Base-by-base conservation (phyloP, 768 basidiomycete species). In the Russula sp. region DNA sequence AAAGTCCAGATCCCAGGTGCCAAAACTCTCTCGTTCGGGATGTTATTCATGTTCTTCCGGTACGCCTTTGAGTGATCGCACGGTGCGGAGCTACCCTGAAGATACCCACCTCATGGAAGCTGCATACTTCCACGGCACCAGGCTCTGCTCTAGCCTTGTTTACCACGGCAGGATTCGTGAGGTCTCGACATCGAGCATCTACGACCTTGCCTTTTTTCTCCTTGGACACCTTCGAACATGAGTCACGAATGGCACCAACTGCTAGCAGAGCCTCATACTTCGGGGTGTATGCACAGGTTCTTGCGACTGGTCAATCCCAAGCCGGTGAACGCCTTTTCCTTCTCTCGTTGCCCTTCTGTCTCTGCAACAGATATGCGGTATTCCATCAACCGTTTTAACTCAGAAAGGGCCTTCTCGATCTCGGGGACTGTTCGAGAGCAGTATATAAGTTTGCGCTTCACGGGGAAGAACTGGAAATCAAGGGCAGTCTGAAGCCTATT, bases 401-500 rank as follows among this genome's bases (percentile, higher is more conserved):
- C 97, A 4, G 94, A 86, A 62, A 99, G 78, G 0, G 96, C 97
- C 73, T 99, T 99, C 74, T 99, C 97, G 67, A 99, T 99, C 77
- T 99, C 97, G 3, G 97, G 97, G 9, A 99, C 97, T 10, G 97
- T 99, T 70, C 97, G 94, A 10, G 97, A 98, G 74, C 97, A 99
- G 74, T 99, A 99, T 65, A 99, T 88, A 62, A 99, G 86, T 74
- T 98, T 98, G 64, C 97, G 83, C 64, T 87, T 87, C 7, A 88
- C 89, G 22, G 94, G 91, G 73, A 94, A 91, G 76, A 93, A 96
- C 94, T 97, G 73, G 18, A 7, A 14, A 49, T 22, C 52, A 27
- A 55, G 42, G 57, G 18, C 27, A 60, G 58, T 59, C 11, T 27
- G 8, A 22, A 3, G 45, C 18, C 2, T 9, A 32, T 57, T 13